Base-by-base conservation (phyloP, 2,329 filamentous ascomycete genomes). In the Paradendryphiella salina region DNA sequence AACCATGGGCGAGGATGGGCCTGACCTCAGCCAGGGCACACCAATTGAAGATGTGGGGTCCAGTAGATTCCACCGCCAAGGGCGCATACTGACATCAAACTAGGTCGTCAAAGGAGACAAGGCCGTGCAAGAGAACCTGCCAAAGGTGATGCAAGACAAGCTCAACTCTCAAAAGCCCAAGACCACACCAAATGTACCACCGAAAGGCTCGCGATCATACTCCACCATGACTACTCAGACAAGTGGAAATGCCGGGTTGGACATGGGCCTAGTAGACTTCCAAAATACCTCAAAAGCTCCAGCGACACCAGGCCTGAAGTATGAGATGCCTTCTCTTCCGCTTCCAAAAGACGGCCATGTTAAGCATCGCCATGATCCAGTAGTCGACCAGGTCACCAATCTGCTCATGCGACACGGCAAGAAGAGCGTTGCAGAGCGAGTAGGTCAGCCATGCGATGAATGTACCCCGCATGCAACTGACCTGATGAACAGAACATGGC, bases 371-470 rank as follows among this genome's bases (percentile, higher is more conserved):
- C 96, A 97, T 70, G 88, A 96, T 69, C 85, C 89, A 1, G 81
- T 96, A 6, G 79, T 97, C 39, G 80, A 87, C 59, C 94, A 96
- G 77, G 81, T 97, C 64, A 96, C 91, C 14, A 92, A 91, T 71
- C 80, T 96, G 62, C 76, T 99, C 57, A 99, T 97, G 93, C 80
- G 81, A 64, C 84, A 97, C 74, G 94, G 94, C 63, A 95, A 96
- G 79, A 84, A 96, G 71, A 88, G 87, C 68, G 82, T 84, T 72
- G 94, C 94, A n/a, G 90, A 99, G 74, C 85, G 86, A 78, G 91
- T 96, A 80, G 52, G 83, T 48, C 26, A 39, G 37, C 29, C 23
- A n/a, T 1, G 15, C 31, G 14, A 1, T 6, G 7, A 29, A n/a
- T 7, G 9, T 44, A 42, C 42, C 18, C 15, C 31, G 7, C 21